phyloP scores from a whole-genome alignment of 2,329 filamentous ascomycete genomes.

The Dactylella cylindrospora region DNA sequence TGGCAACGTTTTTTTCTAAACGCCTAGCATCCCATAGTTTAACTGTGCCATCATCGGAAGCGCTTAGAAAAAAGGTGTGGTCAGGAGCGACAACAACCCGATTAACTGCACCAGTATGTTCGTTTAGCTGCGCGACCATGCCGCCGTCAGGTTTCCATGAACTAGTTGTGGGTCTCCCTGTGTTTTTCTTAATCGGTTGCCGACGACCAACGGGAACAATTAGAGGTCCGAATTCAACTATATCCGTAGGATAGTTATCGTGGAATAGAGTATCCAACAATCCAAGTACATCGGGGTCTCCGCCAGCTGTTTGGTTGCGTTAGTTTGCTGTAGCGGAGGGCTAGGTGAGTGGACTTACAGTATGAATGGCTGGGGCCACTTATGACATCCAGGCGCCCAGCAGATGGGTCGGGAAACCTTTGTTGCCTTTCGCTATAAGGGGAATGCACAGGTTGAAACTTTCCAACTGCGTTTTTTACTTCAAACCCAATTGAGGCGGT shows the following conservation, averaged over 20 bases:
- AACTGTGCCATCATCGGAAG: constrained; percentile 84
- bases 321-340: constrained; percentile 47
- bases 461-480: constrained; percentile 32
- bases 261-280: constrained; percentile 84
- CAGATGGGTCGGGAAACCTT: constrained; percentile 13
- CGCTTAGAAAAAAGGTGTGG: constrained; percentile 91
- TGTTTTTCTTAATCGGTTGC: constrained; percentile 59
- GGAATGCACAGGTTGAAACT: constrained; percentile 31
- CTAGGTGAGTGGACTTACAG: background rate
- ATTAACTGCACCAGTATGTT: constrained; percentile 80
- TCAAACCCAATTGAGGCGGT: constrained; percentile 28
- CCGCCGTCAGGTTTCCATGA: constrained; percentile 79
- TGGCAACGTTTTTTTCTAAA: constrained; percentile 85
- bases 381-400: background rate
- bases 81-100: constrained; percentile 81
- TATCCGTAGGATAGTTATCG: constrained; percentile 67
- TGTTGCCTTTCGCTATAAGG: constrained; percentile 20
- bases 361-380: constrained; percentile 31
- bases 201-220: constrained; percentile 65
- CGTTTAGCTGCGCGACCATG: constrained; percentile 82
- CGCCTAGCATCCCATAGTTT: constrained; percentile 91
- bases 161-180: constrained; percentile 57
- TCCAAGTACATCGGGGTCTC: constrained; percentile 67
- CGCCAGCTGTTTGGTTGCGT: constrained; percentile 59
- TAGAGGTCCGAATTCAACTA: constrained; percentile 74